Conservation (phyloP, 169 alveolate genomes). For the Babesia bigemina region DNA sequence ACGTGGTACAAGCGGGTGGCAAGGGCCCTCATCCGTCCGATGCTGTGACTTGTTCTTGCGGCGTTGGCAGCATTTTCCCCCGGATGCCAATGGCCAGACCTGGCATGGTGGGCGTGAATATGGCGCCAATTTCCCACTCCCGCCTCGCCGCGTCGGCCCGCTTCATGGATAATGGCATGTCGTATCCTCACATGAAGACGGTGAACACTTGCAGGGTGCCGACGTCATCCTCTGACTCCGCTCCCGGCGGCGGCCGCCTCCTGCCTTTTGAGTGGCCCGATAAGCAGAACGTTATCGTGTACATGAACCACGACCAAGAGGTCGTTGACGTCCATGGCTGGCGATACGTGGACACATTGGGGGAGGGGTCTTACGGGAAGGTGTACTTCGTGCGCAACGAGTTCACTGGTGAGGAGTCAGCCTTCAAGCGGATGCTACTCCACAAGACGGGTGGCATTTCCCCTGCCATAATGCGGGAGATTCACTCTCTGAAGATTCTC, state of each 20-base stretch:
- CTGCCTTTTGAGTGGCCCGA: not conserved
- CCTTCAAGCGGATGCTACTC: constrained; percentile 57
- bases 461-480: constrained; percentile 72
- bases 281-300: constrained; percentile 9
- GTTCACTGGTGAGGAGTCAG: constrained; percentile 53
- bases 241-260: not conserved
- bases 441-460: constrained; percentile 83
- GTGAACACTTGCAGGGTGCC: constrained; percentile 23
- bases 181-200: constrained; percentile 16
- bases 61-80: not conserved
- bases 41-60: constrained; percentile 1
- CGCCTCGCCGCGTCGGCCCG: too few relatives aligned
- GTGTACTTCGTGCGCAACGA: constrained; percentile 60
- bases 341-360: constrained; percentile 62
- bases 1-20: not conserved
- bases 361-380: constrained; percentile 68
- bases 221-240: not conserved
- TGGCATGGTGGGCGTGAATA: not conserved
- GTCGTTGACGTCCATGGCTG: constrained; percentile 60
- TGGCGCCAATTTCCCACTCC: too few relatives aligned
- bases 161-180: not conserved
- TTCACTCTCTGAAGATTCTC: constrained; percentile 67
- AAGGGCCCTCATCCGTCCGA: not conserved
- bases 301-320: constrained; percentile 51
- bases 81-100: constrained; percentile 1